Evolutionary conservation across 2,329 filamentous ascomycete species (phyloP).

Genomic region (Fusarium brevicatenulatum): DNA sequence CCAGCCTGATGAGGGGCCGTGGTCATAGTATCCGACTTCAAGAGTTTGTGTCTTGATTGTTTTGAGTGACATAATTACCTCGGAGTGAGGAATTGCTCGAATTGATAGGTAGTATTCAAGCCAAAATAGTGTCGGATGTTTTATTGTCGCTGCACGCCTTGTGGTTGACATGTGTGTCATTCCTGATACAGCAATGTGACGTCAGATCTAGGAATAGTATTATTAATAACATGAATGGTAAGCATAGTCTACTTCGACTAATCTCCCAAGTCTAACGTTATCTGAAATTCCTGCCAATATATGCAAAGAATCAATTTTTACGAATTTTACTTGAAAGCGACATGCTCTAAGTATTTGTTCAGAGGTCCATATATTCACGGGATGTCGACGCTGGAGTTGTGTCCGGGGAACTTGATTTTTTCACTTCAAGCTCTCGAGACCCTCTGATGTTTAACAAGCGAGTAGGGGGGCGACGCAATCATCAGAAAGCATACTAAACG

Average conservation of each 20-base stretch:
- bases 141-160: background rate
- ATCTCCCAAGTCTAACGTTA: background rate
- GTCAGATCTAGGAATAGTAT: background rate
- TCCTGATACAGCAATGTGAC: background rate
- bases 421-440: background rate
- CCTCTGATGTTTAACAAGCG: background rate
- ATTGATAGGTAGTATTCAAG: accelerated
- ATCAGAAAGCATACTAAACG: accelerated
- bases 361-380: background rate
- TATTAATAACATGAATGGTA: background rate
- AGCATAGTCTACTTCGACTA: background rate
- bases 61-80: background rate
- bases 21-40: slow-evolving; percentile 3
- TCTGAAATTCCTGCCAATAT: no score
- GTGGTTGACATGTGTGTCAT: background rate
- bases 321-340: background rate
- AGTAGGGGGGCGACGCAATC: background rate
- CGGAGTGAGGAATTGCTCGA: no score
- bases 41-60: background rate
- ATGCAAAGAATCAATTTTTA: background rate
- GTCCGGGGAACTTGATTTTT: background rate
- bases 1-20: background rate
- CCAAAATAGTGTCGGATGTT: accelerated
- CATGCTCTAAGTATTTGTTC: accelerated
- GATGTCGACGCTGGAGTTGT: accelerated